A percentile compares a stretch with the other conserved stretches of the same genome.
Conservation (phyloP, 1,284 basidiomycete genomes). For the Cystobasidium slooffiae region DNA sequence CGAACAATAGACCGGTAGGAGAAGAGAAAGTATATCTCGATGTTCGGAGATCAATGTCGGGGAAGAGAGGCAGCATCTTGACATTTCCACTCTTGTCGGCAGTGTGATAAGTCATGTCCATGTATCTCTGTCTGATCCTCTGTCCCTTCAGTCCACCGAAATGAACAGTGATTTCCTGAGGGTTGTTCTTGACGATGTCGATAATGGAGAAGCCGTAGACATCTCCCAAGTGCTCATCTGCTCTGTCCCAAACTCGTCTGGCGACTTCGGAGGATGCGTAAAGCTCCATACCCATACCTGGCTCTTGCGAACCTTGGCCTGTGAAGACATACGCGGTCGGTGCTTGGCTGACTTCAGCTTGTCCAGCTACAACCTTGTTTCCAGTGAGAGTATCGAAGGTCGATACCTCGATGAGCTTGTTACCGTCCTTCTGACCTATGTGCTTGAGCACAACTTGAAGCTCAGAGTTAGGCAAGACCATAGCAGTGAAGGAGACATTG, state of each 20-base stretch:
- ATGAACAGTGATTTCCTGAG: conserved; percentile 86
- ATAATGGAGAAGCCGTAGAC: conserved; percentile 98
- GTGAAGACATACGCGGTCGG: conserved; percentile 97
- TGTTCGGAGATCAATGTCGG: conserved; percentile 78
- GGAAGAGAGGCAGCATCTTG: conserved; percentile 90
- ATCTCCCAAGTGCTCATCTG: conserved; percentile 87
- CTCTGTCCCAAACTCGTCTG: conserved; percentile 94
- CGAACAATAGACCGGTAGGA: conserved; percentile 90
- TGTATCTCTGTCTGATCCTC: conserved; percentile 95
- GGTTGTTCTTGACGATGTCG: conserved; percentile 76
- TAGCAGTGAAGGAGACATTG: conserved; percentile 90
- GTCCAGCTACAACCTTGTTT: conserved; percentile 89
- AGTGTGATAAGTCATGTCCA: conserved; percentile 98
- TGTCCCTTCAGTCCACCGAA: conserved; percentile 99
- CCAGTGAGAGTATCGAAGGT: conserved; percentile 77
- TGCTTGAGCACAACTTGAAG: conserved; percentile 87
- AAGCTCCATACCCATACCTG: conserved; percentile 99
- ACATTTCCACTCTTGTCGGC: conserved; percentile 91
- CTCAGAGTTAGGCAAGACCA: conserved; percentile 93
- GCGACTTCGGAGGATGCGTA: conserved; percentile 92
- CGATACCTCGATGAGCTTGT: conserved; percentile 88
- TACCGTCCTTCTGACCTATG: conserved; percentile 85
- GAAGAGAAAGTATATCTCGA: conserved; percentile 97
- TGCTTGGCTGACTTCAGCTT: conserved; percentile 89
- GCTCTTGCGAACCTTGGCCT: conserved; percentile 97